Percentiles rank a stretch among this genome's conserved stretches.
These are phyloP conservation scores for Plasmodium berghei DNA, from an alignment of 169 alveolate genomes.

Conservation along the genomic window DNA sequence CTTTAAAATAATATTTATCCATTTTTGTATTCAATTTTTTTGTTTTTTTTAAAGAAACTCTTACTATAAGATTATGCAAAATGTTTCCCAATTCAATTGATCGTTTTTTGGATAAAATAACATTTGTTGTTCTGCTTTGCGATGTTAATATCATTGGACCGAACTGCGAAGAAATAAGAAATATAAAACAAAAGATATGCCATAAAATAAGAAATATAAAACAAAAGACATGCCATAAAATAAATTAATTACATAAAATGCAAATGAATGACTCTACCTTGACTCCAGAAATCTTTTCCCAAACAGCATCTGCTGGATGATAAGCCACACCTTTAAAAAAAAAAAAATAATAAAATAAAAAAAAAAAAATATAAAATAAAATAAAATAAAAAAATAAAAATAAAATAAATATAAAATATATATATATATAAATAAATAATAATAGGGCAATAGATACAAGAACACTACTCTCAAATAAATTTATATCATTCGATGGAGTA, in stretches of 20 bases:
- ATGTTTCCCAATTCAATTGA: conserved; percentile 65
- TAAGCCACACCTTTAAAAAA: conserved; percentile 37
- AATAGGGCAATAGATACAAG: too few relatives aligned
- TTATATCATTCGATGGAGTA: too few relatives aligned
- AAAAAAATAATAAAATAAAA: conserved; percentile 8
- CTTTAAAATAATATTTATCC: neutral
- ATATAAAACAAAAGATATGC: neutral
- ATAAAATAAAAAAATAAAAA: neutral
- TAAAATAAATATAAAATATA: neutral
- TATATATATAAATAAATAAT: neutral
- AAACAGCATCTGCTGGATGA: conserved; percentile 64
- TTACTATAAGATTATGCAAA: conserved; percentile 58
- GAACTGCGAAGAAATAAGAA: conserved; percentile 17
- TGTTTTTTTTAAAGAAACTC: neutral
- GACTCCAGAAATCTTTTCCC: conserved; percentile 70
- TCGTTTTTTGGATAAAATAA: conserved; percentile 59
- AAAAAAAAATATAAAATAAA: neutral
- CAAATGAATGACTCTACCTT: conserved; percentile 15
- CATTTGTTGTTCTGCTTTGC: conserved; percentile 72
- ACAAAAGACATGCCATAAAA: neutral
- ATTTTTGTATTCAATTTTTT: neutral
- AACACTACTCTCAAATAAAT: too few relatives aligned
- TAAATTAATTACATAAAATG: neutral
- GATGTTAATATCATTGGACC: conserved; percentile 73
- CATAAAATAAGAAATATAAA: neutral